Base-by-base conservation (phyloP, 768 basidiomycete genomes). In the Lactarius sp. region DNA sequence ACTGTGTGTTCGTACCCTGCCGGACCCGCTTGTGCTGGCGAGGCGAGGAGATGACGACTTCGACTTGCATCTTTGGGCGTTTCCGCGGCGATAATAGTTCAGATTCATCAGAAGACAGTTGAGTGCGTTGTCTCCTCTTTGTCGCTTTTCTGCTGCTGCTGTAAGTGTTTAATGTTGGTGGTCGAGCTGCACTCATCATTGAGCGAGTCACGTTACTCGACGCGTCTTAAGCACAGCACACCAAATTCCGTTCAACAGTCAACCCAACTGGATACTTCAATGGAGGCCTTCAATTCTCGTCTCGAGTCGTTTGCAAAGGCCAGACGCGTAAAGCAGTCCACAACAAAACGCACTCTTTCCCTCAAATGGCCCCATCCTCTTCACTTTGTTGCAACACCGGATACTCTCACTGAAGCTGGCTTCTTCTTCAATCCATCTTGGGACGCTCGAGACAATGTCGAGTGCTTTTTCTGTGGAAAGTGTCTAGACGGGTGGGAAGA, bases 381-480 rank as follows among this genome's bases (percentile, higher is more conserved):
- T 0, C 69, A 76, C 18, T 90, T 84, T 72, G 75, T 76, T 56
- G 87, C 94, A 52, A 94, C 83, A 56, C 86, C 94, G 1, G 75
- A 80, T 58, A 79, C 82, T 4, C 83, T 98, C 16, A 88, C 95
- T 2, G 85, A 88, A 67, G 95, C 95, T 2, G 95, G 95, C 9
- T 98, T 96, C 77, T 95, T 84, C 79, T 94, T 81, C 75, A 79
- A 79, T 66, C 92, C 92, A 0, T 83, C 81, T 66, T 76, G 77
- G 62, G 82, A 85, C 27, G 85, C 87, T 64, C 78, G 77, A 16
- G 92, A 94, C 74, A 86, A 83, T 69, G 93, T 90, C 22, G 79
- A 82, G 4, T 98, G 95, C 73, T 97, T 87, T 73, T 76, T 88
- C 67, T 98, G 95, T 76, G 80, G 79, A 51, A 91, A 94, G 69